Conservation (phyloP, 805 yeast genomes). For the Metschnikowia henanensis region DNA sequence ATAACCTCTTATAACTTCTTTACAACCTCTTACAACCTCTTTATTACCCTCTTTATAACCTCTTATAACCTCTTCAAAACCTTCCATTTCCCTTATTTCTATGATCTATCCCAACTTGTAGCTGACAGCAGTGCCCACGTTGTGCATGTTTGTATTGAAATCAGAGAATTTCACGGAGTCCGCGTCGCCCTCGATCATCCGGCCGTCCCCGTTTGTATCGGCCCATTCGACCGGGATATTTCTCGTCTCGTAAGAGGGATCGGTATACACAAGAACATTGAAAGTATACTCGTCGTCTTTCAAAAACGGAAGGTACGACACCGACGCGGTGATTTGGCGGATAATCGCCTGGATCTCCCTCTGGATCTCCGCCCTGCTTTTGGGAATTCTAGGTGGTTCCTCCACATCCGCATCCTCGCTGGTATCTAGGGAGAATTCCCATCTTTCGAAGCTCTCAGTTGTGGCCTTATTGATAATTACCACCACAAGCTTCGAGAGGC, state of each 20-base stretch:
- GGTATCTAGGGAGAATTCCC: constrained; percentile 77
- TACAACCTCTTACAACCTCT: too few relatives aligned
- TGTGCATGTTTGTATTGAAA: constrained; percentile 66
- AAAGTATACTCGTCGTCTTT: constrained; percentile 62
- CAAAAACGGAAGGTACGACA: constrained; percentile 78
- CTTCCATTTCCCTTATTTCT: not conserved
- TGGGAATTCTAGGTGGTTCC: constrained; percentile 19
- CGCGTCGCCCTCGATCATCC: constrained; percentile 49
- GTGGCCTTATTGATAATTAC: constrained; percentile 70
- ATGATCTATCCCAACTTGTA: constrained; percentile 37
- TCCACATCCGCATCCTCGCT: constrained; percentile 23
- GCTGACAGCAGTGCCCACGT: constrained; percentile 71
- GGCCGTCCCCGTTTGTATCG: constrained; percentile 61
- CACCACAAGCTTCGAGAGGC: constrained; percentile 65
- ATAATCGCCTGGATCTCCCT: constrained; percentile 81
- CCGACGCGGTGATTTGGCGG: constrained; percentile 86
- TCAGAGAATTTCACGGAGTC: constrained; percentile 71
- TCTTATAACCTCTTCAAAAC: too few relatives aligned
- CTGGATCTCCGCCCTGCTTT: constrained; percentile 52
- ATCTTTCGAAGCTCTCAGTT: constrained; percentile 72
- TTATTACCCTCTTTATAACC: too few relatives aligned
- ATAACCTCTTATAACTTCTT: too few relatives aligned
- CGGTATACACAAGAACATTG: constrained; percentile 82
- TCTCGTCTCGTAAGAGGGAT: constrained; percentile 47
- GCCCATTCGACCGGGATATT: constrained; percentile 82